Evolutionary conservation across 2,329 filamentous ascomycete species (phyloP), one percentile per base, ranked within the genome.

Genomic region (Fusarium sp.): DNA sequence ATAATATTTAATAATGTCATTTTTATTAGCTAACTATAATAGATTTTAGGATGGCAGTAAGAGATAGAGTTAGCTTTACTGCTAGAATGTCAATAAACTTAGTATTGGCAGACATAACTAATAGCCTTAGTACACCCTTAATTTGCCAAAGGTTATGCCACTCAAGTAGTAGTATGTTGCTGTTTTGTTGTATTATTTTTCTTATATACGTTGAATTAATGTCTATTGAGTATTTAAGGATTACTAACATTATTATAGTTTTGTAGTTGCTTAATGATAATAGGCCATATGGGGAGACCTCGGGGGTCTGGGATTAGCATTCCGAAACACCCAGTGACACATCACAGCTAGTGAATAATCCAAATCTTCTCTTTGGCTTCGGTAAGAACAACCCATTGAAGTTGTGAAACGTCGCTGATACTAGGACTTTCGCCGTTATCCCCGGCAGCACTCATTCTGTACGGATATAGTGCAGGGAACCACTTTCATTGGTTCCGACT

Each of bases 401-500:
- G 5, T 11, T 11, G 6, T 2, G 3, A 51, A 23, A 20, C 16
- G 16, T 11, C 15, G 4, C 47, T 51, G n/a, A n/a, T 8, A 3
- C 2, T 9, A 52, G 37, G 28, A 16, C 37, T n/a, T n/a, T n/a
- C n/a, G n/a, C n/a, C n/a, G n/a, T n/a, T n/a, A n/a, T 26, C 50
- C 9, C 50, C 50, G 1, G 50, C 50, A 52, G 37, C 50, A 33
- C 37, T 52, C 11, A 34, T 52, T 7, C 15, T 41, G 3, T 52
- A 52, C 28, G 50, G 50, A 23, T 52, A 52, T 18, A 8, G 6
- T 31, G 50, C 50, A 41, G 50, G 13, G 10, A 42, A 34, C 3
- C 50, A 52, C 2, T 18, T 52, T 26, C 50, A 52, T 33, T 52
- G 50, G 50, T 42, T 52, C 18, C 37, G 28, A 33, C 28, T 52